Percentiles rank a stretch among this genome's conserved stretches.
phyloP scores from a whole-genome alignment of 164 flowering plant species.

The Vitis cinerea region DNA sequence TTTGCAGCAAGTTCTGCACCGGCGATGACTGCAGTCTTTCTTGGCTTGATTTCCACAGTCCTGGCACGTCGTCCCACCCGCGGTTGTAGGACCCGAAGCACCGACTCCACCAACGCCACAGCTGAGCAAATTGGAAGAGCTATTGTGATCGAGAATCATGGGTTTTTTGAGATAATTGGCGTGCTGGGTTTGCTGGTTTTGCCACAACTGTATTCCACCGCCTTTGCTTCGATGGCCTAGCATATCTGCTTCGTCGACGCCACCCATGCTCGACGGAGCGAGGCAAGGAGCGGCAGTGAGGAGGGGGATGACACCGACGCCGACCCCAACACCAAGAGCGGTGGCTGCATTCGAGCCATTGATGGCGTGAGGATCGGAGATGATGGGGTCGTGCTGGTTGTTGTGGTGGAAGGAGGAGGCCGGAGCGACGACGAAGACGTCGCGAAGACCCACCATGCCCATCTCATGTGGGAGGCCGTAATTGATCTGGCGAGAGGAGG shows the following conservation, averaged over 20 bases:
- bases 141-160: conserved; percentile 20
- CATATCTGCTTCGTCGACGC: conserved; percentile 22
- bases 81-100: conserved; percentile 6
- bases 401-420: conserved; percentile 49
- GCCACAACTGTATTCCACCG: conserved; percentile 46
- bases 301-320: conserved; percentile 69
- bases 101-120: conserved; percentile 22
- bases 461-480: conserved; percentile 59
- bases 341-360: conserved; percentile 34
- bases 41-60: conserved; percentile 97
- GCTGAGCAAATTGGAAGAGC: conserved; percentile 19
- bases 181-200: conserved; percentile 24
- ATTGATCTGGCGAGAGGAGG: conserved; percentile 35
- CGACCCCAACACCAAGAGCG: conserved; percentile 43
- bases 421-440: conserved; percentile 68
- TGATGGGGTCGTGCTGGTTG: conserved; percentile 24
- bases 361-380: conserved; percentile 25
- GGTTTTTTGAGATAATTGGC: conserved; percentile 29
- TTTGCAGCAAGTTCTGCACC: conserved; percentile 97
- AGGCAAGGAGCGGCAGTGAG: conserved; percentile 47
- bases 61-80: conserved; percentile 56
- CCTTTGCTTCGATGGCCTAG: conserved; percentile 7
- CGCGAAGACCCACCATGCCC: conserved; percentile 74
- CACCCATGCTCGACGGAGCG: conserved; percentile 10
- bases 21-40: conserved; percentile 78